Base-by-base conservation (phyloP, 202 grass and related monocot genomes). In the Saccharum hybrid region DNA sequence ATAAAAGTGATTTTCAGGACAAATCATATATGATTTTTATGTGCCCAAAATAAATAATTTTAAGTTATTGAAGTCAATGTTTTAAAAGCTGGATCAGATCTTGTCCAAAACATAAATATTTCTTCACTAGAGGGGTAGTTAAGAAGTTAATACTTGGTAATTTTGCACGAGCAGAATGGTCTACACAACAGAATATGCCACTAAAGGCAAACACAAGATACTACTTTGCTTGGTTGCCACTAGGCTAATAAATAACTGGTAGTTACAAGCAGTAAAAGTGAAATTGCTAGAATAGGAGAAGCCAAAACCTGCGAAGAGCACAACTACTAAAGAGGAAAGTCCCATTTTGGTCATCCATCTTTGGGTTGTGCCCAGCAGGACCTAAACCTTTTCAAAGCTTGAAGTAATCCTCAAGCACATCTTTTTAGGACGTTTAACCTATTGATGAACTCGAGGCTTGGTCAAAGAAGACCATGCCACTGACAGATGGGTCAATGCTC, bases 351-450 rank as follows among this genome's bases (percentile, higher is more conserved):
- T 48, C 57, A 22, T 39, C 56, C 56, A 56, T 39, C 71, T 76
- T 64, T 40, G 22, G 26, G 66, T 52, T 61, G 62, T 48, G 26
- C 52, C 10, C 22, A 37, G 6, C 62, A 33, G 52, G 38, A 63
- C 65, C 71, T 30, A 71, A 8, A 26, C 51, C 56, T 64, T 73
- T 89, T 66, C 26, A 72, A 77, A 85, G 60, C 60, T 71, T 68
- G 6, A 82, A 82, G 72, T 43, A 78, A 33, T 30, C 16, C 30
- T 0, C 67, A 42, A 19, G 12, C 68, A 71, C 22, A 21, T 46
- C 79, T 61, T 62, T 81, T 81, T 81, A 81, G 52, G 68, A 71
- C 51, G 9, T 30, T 23, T 63, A 78, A 19, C 38, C 3, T 38
- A 66, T 49, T 46, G 56, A 66, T 33, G 21, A 11, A 60, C 63